Evolutionary conservation across 2,329 filamentous ascomycete species (phyloP).

Genomic region (Trichocomaceae sp.): DNA sequence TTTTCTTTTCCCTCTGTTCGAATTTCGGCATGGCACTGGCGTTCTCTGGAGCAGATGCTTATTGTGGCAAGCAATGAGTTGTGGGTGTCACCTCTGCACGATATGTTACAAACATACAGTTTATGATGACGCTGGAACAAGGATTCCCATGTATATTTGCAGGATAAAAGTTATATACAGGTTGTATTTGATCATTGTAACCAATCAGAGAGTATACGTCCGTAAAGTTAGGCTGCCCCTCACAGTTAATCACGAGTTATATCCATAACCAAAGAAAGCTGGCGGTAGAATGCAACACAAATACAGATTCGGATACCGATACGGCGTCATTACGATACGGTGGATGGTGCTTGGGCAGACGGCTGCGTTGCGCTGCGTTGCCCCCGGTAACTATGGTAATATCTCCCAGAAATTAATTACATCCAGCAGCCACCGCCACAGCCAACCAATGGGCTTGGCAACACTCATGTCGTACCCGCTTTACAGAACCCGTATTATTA

Average conservation of each 20-base stretch:
- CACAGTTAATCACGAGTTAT: neutral
- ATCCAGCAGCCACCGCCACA: neutral
- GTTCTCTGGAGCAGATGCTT: neutral
- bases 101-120: neutral
- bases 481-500: neutral
- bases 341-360: neutral
- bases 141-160: neutral
- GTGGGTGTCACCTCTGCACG: neutral
- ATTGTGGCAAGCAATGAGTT: neutral
- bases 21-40: conserved; percentile 18
- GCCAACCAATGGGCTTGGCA: neutral
- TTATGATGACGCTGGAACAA: neutral
- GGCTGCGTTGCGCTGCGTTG: neutral
- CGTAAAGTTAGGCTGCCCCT: neutral
- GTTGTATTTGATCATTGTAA: neutral
- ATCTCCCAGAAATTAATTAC: neutral
- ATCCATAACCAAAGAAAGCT: too few relatives aligned
- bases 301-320: neutral
- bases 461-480: neutral
- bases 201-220: neutral
- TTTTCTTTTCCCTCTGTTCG: conserved; percentile 7
- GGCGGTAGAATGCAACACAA: too few relatives aligned
- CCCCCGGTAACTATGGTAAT: neutral
- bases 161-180: neutral
- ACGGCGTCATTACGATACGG: neutral